Evolutionary conservation across 495 filamentous ascomycete species (phyloP), one percentile per base, ranked within the genome.

Genomic region (Lepraria neglecta): DNA sequence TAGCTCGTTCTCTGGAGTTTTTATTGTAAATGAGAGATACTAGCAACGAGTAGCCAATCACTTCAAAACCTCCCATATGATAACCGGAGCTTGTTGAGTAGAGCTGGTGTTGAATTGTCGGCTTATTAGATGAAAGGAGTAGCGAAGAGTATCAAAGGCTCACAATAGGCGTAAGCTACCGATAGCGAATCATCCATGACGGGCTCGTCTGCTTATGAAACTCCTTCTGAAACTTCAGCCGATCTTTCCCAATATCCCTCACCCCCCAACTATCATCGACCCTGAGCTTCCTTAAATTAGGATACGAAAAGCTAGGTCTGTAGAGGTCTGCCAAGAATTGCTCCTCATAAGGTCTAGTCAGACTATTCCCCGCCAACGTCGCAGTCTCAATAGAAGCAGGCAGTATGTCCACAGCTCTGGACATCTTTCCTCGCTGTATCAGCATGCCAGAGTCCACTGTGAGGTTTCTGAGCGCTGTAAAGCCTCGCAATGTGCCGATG

Each of bases 181-280:
- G 30, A 47, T 66, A 66, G 6, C 64, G 59, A 40, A 53, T 48
- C 64, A 66, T 62, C 64, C 64, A 66, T n/a, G 59, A 56, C 0
- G 58, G 30, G 11, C 59, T 52, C 11, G 63, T 57, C 56, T 66
- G 64, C 56, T 66, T 62, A 30, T 66, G 64, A 44, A 62, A 66
- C 19, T 66, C 64, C 52, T 60, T 58, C 50, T 66, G 64, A 42
- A 66, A 66, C 38, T 63, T 63, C 53, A 66, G 15, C 15, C 64
- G 54, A 21, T 66, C 64, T 40, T 66, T 52, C 17, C 64, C 64
- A 44, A 66, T 66, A 28, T 63, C 61, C 30, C 56, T 60, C 7
- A 46, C 28, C 12, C 64, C 64, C 64, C 64, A 66, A 27, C 60
- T 63, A 45, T 66, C 64, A 28, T 66, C 64, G 5, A 61, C 60